phyloP scores from a whole-genome alignment of 1,284 basidiomycete species.

The Leccinum solheimii region DNA sequence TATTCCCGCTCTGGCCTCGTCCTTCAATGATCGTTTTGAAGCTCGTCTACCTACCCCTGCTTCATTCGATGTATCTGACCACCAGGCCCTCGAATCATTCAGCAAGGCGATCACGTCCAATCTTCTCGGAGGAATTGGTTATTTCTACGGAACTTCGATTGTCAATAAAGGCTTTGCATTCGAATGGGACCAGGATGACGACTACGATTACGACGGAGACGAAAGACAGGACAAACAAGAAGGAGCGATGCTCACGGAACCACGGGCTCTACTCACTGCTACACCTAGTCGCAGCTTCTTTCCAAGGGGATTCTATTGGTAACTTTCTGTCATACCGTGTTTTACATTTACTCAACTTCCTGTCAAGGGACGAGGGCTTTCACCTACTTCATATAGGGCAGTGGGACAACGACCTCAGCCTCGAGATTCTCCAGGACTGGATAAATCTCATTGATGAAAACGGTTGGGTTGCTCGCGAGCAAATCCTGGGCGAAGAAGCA shows the following conservation, averaged over 20 bases:
- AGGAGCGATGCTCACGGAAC: conserved; percentile 71
- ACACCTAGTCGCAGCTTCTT: conserved; percentile 96
- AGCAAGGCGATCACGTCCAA: conserved; percentile 89
- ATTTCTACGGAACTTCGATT: conserved; percentile 91
- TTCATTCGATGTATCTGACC: conserved; percentile 50
- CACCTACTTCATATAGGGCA: conserved; percentile 87
- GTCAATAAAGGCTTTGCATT: conserved; percentile 82
- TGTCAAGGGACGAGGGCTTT: conserved; percentile 89
- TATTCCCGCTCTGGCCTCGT: conserved; percentile 62
- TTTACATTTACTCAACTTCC: conserved; percentile 4
- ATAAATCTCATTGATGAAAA: conserved; percentile 87
- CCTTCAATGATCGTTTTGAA: conserved; percentile 71
- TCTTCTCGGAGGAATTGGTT: conserved; percentile 88
- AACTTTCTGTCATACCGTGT: conserved; percentile 4
- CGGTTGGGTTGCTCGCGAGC: conserved; percentile 94
- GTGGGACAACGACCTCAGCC: conserved; percentile 90
- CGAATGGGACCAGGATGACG: conserved; percentile 87
- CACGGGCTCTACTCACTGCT: conserved; percentile 80
- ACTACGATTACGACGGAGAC: conserved; percentile 44
- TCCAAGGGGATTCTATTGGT: conserved; percentile 96
- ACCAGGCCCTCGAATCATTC: conserved; percentile 62
- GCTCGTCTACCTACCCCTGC: conserved; percentile 64
- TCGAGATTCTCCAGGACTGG: conserved; percentile 90
- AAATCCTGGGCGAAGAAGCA: conserved; percentile 94
- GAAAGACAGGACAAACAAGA: conserved; percentile 35